phyloP scores from a whole-genome alignment of 306 rosid species.

The Inga oerstediana region DNA sequence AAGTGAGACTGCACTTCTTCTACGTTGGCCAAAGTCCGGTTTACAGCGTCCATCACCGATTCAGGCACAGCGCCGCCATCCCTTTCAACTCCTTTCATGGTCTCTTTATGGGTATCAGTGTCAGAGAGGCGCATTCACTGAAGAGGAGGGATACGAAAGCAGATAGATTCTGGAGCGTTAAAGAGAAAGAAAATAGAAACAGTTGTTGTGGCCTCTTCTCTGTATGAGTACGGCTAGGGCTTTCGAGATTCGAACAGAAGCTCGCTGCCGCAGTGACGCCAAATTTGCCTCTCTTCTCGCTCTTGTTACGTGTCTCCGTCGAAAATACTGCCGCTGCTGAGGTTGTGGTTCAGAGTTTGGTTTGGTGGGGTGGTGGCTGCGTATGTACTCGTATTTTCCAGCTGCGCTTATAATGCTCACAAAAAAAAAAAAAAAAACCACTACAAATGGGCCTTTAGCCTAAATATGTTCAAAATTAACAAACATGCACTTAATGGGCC shows the following conservation, averaged over 20 bases:
- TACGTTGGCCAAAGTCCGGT: conserved; percentile 51
- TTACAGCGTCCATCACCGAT: conserved; percentile 63
- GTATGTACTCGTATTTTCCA: too few relatives aligned
- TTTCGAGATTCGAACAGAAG: not conserved
- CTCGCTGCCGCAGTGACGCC: not conserved
- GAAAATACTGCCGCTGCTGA: not conserved
- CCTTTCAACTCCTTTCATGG: conserved; percentile 53
- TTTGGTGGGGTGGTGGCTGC: not conserved
- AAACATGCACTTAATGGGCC: not conserved
- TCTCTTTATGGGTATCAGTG: not conserved
- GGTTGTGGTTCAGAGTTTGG: not conserved
- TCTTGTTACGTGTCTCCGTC: not conserved
- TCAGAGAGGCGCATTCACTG: not conserved
- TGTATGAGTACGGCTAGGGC: not conserved
- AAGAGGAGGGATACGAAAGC: not conserved
- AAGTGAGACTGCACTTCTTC: conserved; percentile 54
- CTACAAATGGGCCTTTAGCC: not conserved
- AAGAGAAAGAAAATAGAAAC: not conserved
- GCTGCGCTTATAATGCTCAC: not conserved
- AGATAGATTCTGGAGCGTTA: not conserved
- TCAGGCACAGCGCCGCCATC: conserved; percentile 64
- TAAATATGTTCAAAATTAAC: too few relatives aligned
- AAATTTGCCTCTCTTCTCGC: not conserved
- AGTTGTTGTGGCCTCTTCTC: not conserved
- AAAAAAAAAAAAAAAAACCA: not conserved